A percentile compares a stretch with the other conserved stretches of the same genome.
Conservation (phyloP, 352 stramenopile species). For the Globisporangium abappressorium region DNA sequence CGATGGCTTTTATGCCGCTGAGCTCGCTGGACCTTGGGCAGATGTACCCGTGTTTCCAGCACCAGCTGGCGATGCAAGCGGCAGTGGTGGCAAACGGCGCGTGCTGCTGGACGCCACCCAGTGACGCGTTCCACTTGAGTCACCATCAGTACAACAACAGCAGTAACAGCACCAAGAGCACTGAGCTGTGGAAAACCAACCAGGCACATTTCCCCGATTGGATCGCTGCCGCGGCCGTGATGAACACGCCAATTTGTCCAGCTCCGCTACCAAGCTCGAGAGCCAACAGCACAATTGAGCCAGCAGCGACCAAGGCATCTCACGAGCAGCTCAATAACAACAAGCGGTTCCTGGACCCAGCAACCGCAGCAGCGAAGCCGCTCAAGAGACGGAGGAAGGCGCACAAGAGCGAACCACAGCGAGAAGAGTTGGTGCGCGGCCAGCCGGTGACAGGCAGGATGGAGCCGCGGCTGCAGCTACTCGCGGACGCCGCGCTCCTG, state of each 20-base stretch:
- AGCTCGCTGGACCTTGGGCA: conserved; percentile 23
- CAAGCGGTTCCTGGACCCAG: conserved; percentile 36
- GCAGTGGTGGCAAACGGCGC: conserved; percentile 4
- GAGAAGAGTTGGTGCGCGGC: conserved; percentile 10
- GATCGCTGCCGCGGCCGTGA: neutral
- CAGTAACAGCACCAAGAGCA: neutral
- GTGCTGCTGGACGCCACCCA: conserved; percentile 15
- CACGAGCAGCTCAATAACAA: conserved; percentile 28
- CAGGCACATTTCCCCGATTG: conserved; percentile 4
- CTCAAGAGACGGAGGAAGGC: conserved; percentile 14
- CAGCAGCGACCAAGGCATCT: conserved; percentile 36
- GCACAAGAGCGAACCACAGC: conserved; percentile 9
- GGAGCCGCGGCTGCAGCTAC: conserved; percentile 57
- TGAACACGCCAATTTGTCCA: neutral
- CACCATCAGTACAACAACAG: neutral
- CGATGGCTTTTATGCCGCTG: conserved; percentile 20
- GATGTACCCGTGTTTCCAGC: conserved; percentile 24
- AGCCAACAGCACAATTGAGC: conserved; percentile 46
- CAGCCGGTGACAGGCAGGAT: conserved; percentile 15
- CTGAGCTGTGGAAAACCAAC: neutral
- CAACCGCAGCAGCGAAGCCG: neutral
- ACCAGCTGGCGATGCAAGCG: conserved; percentile 29
- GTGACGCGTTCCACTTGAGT: conserved; percentile 2
- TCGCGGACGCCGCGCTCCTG: conserved; percentile 67
- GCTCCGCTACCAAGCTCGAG: neutral